A percentile compares a stretch with the other conserved stretches of the same genome.
Conservation (phyloP, 208 protist genomes). For the Crithidia fasciculata region DNA sequence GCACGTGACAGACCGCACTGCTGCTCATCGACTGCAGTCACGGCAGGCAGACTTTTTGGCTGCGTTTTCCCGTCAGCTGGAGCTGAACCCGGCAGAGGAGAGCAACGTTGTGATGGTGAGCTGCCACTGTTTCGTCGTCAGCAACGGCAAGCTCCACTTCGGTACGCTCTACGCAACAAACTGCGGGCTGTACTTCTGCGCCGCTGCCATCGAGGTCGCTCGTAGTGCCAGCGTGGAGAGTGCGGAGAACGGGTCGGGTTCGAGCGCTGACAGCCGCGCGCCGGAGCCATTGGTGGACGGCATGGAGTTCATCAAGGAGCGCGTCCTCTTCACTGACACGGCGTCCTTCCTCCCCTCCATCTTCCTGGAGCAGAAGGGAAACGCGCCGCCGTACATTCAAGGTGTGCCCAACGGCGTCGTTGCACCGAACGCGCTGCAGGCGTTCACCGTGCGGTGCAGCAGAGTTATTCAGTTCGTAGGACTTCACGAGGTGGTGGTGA, state of each 20-base stretch:
- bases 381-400: conserved; percentile 35
- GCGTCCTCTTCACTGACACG: conserved; percentile 45
- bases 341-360: conserved; percentile 66
- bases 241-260: background rate
- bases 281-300: conserved; percentile 14
- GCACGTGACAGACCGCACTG: conserved; percentile 23
- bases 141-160: conserved; percentile 34
- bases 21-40: conserved; percentile 15
- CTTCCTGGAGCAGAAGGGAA: conserved; percentile 27
- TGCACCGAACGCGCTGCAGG: conserved; percentile 56
- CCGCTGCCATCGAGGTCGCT: conserved; percentile 7
- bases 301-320: conserved; percentile 50
- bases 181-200: conserved; percentile 57
- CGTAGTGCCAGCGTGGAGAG: conserved; percentile 7
- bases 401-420: conserved; percentile 58
- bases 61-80: conserved; percentile 61
- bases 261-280: background rate
- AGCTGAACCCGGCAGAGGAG: conserved; percentile 39
- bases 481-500: conserved; percentile 42
- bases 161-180: conserved; percentile 56
- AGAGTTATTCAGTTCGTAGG: conserved; percentile 67
- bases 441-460: conserved; percentile 49
- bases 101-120: conserved; percentile 49
- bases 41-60: conserved; percentile 45
- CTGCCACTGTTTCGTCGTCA: conserved; percentile 55